Evolutionary conservation across 176 grass and related monocot genomes (phyloP).

Genomic region (Hordeum marinum): DNA sequence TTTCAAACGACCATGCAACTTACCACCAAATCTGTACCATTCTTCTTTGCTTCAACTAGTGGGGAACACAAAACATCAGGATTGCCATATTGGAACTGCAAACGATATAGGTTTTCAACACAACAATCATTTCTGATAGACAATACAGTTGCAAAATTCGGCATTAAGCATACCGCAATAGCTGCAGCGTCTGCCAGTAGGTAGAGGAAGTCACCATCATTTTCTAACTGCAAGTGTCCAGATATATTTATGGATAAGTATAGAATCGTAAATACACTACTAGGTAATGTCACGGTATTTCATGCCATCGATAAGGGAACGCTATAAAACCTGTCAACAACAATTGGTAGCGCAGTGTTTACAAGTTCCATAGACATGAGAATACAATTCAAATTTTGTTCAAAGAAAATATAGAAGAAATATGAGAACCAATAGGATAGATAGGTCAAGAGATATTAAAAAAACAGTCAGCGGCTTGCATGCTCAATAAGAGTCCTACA

Average conservation of each 20-base stretch:
- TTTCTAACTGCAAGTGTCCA: slow-evolving; percentile 56
- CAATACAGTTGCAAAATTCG: slow-evolving; percentile 10
- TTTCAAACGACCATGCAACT: slow-evolving; percentile 1
- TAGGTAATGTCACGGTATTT: background rate
- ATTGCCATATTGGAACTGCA: slow-evolving; percentile 98
- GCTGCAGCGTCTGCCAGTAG: slow-evolving; percentile 83
- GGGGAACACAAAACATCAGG: slow-evolving; percentile 82
- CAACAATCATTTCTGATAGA: slow-evolving; percentile 11
- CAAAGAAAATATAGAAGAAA: background rate
- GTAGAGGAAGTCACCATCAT: slow-evolving; percentile 93
- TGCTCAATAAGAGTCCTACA: background rate
- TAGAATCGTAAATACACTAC: background rate
- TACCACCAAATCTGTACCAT: slow-evolving; percentile 73
- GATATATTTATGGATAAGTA: background rate
- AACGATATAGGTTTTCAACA: slow-evolving; percentile 22
- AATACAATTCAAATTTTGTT: background rate
- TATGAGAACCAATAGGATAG: background rate
- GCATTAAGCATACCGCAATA: slow-evolving; percentile 63
- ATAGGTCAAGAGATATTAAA: background rate
- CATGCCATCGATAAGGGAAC: background rate
- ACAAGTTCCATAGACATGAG: background rate
- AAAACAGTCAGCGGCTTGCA: background rate
- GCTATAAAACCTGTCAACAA: background rate
- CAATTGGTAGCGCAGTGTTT: background rate
- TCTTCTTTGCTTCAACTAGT: slow-evolving; percentile 85